Conservation (phyloP, 345 rosid species). For the Firmiana major region DNA sequence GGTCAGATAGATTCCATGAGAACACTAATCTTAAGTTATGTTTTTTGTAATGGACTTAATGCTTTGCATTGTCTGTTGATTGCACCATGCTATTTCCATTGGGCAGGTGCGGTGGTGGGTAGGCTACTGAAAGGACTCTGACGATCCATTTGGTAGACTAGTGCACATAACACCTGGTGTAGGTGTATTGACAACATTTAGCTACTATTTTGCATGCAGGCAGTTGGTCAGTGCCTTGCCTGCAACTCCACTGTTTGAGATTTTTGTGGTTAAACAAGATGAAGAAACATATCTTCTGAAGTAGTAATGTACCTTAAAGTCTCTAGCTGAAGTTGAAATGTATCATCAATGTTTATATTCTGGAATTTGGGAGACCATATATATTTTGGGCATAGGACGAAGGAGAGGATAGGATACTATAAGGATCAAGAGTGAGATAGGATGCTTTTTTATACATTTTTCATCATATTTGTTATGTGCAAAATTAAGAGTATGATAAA, state of each 20-base stretch:
- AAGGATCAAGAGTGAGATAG: too few relatives aligned
- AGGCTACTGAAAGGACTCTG: slow-evolving; percentile 71
- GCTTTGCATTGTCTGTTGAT: neutral
- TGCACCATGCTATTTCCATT: slow-evolving; percentile 18
- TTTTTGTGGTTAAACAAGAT: slow-evolving; percentile 74
- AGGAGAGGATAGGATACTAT: too few relatives aligned
- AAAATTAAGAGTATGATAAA: too few relatives aligned
- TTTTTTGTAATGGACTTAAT: neutral
- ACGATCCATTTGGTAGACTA: slow-evolving; percentile 83
- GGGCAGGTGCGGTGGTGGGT: slow-evolving; percentile 98
- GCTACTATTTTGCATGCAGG: too few relatives aligned
- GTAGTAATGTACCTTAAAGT: slow-evolving; percentile 8
- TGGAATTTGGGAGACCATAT: neutral
- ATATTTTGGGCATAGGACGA: slow-evolving; percentile 3
- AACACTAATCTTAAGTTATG: neutral
- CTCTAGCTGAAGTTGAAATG: neutral
- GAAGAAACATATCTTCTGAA: slow-evolving; percentile 54
- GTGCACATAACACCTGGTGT: slow-evolving; percentile 76
- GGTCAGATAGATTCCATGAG: neutral
- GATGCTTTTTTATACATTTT: too few relatives aligned
- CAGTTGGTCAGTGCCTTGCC: slow-evolving; percentile 74
- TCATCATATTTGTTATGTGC: too few relatives aligned
- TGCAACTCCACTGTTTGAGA: slow-evolving; percentile 89
- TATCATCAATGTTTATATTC: neutral
- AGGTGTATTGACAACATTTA: too few relatives aligned